These are phyloP conservation scores for Penicillium sp. DNA, from an alignment of 2,329 filamentous ascomycete genomes.

Conservation along the genomic window DNA sequence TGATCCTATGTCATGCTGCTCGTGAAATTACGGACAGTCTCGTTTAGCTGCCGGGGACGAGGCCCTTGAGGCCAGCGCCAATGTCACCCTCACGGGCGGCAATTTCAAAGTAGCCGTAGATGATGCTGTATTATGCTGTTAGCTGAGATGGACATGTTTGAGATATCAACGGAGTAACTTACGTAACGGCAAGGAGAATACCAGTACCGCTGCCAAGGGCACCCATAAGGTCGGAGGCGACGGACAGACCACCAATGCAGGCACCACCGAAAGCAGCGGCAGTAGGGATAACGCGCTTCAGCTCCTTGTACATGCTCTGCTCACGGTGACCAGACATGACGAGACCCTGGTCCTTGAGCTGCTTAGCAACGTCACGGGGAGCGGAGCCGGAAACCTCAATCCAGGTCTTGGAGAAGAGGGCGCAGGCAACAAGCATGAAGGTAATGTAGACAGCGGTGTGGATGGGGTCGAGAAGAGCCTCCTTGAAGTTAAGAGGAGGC, in stretches of 20 bases:
- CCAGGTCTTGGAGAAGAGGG: constrained; percentile 99
- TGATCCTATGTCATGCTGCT: constrained; percentile 31
- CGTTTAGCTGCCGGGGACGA: constrained; percentile 52
- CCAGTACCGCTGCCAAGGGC: constrained; percentile 95
- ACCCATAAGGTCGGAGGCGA: constrained; percentile 91
- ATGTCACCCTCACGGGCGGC: constrained; percentile 98
- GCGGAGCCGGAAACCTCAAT: constrained; percentile 98
- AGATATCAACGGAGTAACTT: constrained; percentile 49
- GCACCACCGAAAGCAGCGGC: constrained; percentile 97
- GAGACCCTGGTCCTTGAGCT: constrained; percentile 98
- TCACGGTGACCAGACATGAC: constrained; percentile 99
- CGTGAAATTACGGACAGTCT: constrained; percentile 29
- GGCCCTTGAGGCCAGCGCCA: constrained; percentile 65
- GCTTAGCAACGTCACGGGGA: constrained; percentile 97
- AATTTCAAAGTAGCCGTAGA: constrained; percentile 99
- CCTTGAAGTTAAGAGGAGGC: constrained; percentile 93
- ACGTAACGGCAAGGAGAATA: constrained; percentile 97
- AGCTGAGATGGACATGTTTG: constrained; percentile 4
- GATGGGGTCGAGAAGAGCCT: constrained; percentile 92
- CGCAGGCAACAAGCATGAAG: constrained; percentile 97
- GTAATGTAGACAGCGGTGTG: constrained; percentile 93
- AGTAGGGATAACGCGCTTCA: constrained; percentile 98
- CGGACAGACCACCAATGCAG: constrained; percentile 96
- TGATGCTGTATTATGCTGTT: constrained; percentile 65
- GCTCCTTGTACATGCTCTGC: constrained; percentile 99